Evolutionary conservation across 2,329 filamentous ascomycete genomes (phyloP), one percentile per base, ranked within the genome.

Genomic region (Helminthosporium solani): DNA sequence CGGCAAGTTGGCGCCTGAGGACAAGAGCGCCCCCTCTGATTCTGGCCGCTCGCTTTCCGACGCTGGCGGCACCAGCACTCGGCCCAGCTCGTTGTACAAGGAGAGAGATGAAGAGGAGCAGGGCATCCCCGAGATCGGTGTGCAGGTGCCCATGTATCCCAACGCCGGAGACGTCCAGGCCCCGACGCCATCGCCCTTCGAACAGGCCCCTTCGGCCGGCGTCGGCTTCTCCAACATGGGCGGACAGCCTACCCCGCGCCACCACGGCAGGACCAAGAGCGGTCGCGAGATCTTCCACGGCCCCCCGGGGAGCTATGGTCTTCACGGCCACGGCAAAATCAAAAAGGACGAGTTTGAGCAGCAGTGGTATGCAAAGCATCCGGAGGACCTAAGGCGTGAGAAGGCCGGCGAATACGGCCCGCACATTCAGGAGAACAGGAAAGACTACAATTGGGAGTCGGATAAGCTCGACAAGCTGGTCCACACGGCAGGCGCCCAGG

Each of bases 131-230:
- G 88, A 95, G 66, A 94, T 96, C 57, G 92, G 92, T 38, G 83
- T 88, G 62, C 87, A 91, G 64, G 92, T 99, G 31, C 94, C 94
- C 40, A 94, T 99, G 88, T 87, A 94, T 66, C 87, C 86, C 42
- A 83, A 94, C 67, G 88, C 94, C 34, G 94, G 94, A 51, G 92
- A 97, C 67, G 94, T 97, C 8, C 94, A 99, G 73, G 94, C 94
- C 12, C 94, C 94, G 2, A 94, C 91, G 2, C 90, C 91, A 1
- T 81, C 84, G 2, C 86, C 85, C 7, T 75, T 71, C 48, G 61
- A 64, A 20, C 57, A 69, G 41, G 61, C 68, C 38, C 64, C 67
- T 67, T 52, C 67, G 33, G 59, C 72, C 5, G 52, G 52, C 28
- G 70, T 79, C 60, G 78, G 77, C 27, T 81, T 78, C 63, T 78